Base-by-base conservation (phyloP, 2,329 filamentous ascomycete species). In the Mycocentrospora acerina region DNA sequence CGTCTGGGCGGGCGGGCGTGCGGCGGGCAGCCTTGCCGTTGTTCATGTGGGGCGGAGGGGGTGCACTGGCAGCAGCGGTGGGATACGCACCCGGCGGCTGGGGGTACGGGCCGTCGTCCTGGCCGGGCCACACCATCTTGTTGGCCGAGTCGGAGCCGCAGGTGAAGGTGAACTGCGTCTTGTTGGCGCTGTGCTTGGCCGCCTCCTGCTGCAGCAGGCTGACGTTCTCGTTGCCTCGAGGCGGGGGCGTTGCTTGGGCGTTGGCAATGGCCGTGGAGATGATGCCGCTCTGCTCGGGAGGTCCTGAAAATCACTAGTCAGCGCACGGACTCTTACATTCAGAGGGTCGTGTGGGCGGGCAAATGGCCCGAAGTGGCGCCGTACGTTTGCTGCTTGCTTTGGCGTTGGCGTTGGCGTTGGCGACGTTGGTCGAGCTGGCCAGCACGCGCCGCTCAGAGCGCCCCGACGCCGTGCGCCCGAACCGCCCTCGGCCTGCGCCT, bases 121-220 rank as follows among this genome's bases (percentile, higher is more conserved):
- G 73, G 59, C 83, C 81, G 29, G 87, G 86, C 83, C 86, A 88
- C 35, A 83, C 82, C 64, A 89, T 80, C 39, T 85, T 82, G 42
- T 85, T 88, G 1, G 88, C 84, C 25, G 90, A 88, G 62, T 93
- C 89, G 1, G 90, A 91, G 58, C 94, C 88, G 68, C 90, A 96
- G 10, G 89, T 95, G 62, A 98, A 98, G 8, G 93, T 98, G 65
- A 98, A 98, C 56, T 96, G 89, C 0, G 87, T 86, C 40, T 90
- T 88, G 5, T 85, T 80, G 4, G 87, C 82, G 24, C 78, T 82
- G 4, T 79, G 84, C 41, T 75, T 74, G 5, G 75, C 68, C 13
- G 78, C 72, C 64, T 86, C 82, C 61, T 88, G 85, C 40, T 88
- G 83, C 32, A 94, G 71, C 43, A 90, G 76, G 65, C 86, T 91